Conservation (phyloP, 2,329 filamentous ascomycete genomes). For the Gyromitra esculenta region DNA sequence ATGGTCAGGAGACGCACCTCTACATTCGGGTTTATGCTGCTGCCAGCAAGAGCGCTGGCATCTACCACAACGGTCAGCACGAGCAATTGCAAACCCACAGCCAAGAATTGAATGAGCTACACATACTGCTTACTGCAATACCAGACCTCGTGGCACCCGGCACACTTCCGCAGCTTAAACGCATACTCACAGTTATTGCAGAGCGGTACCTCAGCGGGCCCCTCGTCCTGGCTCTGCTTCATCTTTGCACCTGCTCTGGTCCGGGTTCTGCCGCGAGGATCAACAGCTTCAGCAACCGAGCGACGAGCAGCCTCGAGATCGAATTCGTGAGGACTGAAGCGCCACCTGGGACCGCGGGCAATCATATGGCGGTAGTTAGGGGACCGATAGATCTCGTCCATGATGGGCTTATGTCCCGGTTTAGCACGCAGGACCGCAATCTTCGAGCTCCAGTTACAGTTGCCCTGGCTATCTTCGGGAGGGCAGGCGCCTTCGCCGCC, state of each 20-base stretch:
- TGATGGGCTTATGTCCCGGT: conserved; percentile 6
- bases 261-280: neutral
- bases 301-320: conserved; percentile 32
- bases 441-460: conserved; percentile 2
- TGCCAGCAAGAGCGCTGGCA: conserved; percentile 15
- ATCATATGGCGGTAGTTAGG: conserved; percentile 28
- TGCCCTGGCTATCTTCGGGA: conserved; percentile 43
- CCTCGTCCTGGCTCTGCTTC: neutral
- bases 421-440: neutral
- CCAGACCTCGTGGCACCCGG: conserved; percentile 21
- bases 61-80: conserved; percentile 3
- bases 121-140: conserved; percentile 44
- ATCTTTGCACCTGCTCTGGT: neutral
- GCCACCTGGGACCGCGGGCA: conserved; percentile 1
- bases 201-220: conserved; percentile 9
- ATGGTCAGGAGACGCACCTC: neutral
- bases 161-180: conserved; percentile 27
- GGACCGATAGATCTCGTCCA: conserved; percentile 4
- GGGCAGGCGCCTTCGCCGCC: conserved; percentile 40
- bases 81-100: neutral
- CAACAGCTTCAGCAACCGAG: conserved; percentile 21
- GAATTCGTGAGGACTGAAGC: conserved; percentile 35
- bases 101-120: neutral
- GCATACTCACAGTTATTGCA: conserved; percentile 45
- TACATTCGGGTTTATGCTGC: conserved; percentile 10